Base-by-base conservation (phyloP, 768 basidiomycete genomes). In the Boletus tylopilopsis region DNA sequence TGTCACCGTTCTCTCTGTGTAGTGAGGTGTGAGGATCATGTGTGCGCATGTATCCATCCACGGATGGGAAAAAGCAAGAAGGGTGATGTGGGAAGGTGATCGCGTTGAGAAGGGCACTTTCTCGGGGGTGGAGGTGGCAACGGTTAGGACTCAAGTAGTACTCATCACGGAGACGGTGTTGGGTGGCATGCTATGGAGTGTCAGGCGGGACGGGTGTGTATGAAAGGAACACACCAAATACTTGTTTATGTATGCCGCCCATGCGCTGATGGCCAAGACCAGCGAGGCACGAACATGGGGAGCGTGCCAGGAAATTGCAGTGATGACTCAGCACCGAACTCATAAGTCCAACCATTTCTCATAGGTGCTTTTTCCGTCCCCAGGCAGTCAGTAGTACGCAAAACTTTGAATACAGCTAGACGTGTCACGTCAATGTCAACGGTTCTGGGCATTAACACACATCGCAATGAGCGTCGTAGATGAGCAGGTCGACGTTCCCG, bases 221-320 rank as follows among this genome's bases (percentile, higher is more conserved):
- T 13, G 42, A 21, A 2, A 0, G 25, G 6, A 30, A 65, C 83
- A 57, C 60, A 90, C 89, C 77, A 78, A 87, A 89, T 89, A 93
- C 66, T 83, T 89, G 69, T 90, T 92, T 66, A 82, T 74, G 23
- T 90, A n/a, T 90, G 38, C 90, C 90, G 79, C 70, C 90, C 90
- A 92, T 30, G 84, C 79, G 30, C 90, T 90, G 27, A 92, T 49
- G n/a, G 13, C 88, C 86, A 36, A 79, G 72, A 19, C 81, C 77
- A n/a, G 77, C 72, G 33, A 75, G 58, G 86, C 88, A 49, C 81
- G 75, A 13, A 97, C 79, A 63, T 88, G 82, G 25, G n/a, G n/a
- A n/a, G n/a, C n/a, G n/a, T n/a, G n/a, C n/a, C n/a, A n/a, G n/a
- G n/a, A n/a, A n/a, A n/a, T n/a, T n/a, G n/a, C n/a, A n/a, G n/a